These are phyloP conservation scores for Auxenochlorella pyrenoidosa DNA, from an alignment of 139 green algal species.

Conservation along the genomic window DNA sequence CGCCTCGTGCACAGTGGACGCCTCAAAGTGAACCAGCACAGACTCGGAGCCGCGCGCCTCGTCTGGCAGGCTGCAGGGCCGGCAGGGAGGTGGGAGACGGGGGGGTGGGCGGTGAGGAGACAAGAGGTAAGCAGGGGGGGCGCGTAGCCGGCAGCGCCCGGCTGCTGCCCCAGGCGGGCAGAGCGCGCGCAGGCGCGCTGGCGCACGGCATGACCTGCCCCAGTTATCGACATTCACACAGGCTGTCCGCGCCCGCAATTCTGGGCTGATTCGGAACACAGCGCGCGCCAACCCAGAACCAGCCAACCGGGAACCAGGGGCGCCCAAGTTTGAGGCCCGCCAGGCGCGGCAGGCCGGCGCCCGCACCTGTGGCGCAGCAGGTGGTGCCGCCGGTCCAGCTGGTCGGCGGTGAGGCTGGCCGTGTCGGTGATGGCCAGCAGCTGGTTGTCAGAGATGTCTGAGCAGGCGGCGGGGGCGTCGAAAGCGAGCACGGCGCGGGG, in stretches of 20 bases:
- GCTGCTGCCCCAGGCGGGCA: too few relatives aligned
- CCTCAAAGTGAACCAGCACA: constrained; percentile 42
- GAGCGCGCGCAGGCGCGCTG: too few relatives aligned
- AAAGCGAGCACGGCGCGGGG: neutral
- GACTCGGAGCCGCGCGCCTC: constrained; percentile 29
- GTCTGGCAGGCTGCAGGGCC: constrained; percentile 31
- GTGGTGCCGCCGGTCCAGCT: constrained; percentile 31
- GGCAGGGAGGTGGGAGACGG: neutral
- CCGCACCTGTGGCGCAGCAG: constrained; percentile 33
- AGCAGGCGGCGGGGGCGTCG: neutral
- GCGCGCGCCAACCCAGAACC: too few relatives aligned
- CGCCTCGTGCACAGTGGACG: constrained; percentile 35
- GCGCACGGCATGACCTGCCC: too few relatives aligned
- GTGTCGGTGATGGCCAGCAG: constrained; percentile 30
- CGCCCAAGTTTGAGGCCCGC: too few relatives aligned
- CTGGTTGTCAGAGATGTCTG: constrained; percentile 7
- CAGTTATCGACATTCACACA: too few relatives aligned
- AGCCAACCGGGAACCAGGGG: too few relatives aligned
- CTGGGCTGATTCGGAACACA: too few relatives aligned
- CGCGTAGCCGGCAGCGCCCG: too few relatives aligned
- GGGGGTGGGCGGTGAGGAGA: neutral
- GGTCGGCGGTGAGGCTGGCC: constrained; percentile 1
- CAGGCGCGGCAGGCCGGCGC: too few relatives aligned
- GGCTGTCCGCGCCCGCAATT: too few relatives aligned
- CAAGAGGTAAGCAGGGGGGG: neutral